Evolutionary conservation across 495 filamentous ascomycete species (phyloP).

Genomic region (Diplogelasinospora grovesii): DNA sequence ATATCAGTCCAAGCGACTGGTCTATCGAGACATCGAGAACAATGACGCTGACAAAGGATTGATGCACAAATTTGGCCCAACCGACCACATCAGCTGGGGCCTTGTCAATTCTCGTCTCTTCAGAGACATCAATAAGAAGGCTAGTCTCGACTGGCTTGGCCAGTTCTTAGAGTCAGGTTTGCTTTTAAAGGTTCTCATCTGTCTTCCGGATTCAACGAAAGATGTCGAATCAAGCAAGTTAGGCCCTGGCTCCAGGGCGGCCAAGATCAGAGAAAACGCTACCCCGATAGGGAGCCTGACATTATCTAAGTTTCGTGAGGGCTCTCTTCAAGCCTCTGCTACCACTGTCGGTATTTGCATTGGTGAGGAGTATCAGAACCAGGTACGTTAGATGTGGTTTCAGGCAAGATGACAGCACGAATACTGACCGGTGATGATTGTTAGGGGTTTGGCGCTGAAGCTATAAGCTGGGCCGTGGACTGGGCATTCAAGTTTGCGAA

Average conservation of each 20-base stretch:
- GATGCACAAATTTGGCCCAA: not conserved
- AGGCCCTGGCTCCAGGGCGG: not conserved
- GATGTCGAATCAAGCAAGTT: not conserved
- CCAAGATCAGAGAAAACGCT: not conserved
- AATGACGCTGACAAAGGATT: slow-evolving; percentile 14
- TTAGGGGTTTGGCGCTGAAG: slow-evolving; percentile 45
- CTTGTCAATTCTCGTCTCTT: slow-evolving; percentile 12
- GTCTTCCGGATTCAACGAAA: slow-evolving; percentile 9
- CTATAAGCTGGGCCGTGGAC: slow-evolving; percentile 39
- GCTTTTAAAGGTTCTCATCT: slow-evolving; percentile 28
- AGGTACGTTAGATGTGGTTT: slow-evolving; percentile 22
- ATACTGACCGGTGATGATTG: too few relatives aligned
- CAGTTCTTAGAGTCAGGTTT: too few relatives aligned
- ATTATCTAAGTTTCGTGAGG: too few relatives aligned
- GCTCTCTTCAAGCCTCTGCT: slow-evolving; percentile 12
- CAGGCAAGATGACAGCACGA: too few relatives aligned
- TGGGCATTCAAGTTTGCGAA: slow-evolving; percentile 38
- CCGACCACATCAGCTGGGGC: slow-evolving; percentile 9
- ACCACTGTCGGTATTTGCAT: slow-evolving; percentile 22
- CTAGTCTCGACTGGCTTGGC: too few relatives aligned
- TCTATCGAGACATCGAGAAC: slow-evolving; percentile 28
- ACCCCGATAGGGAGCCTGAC: slow-evolving; percentile 18
- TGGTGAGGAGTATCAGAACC: slow-evolving; percentile 24
- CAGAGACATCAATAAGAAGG: slow-evolving; percentile 13
- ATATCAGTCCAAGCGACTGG: slow-evolving; percentile 26